Base-by-base conservation (phyloP, 345 rosid genomes). In the Carallia brachiata region DNA sequence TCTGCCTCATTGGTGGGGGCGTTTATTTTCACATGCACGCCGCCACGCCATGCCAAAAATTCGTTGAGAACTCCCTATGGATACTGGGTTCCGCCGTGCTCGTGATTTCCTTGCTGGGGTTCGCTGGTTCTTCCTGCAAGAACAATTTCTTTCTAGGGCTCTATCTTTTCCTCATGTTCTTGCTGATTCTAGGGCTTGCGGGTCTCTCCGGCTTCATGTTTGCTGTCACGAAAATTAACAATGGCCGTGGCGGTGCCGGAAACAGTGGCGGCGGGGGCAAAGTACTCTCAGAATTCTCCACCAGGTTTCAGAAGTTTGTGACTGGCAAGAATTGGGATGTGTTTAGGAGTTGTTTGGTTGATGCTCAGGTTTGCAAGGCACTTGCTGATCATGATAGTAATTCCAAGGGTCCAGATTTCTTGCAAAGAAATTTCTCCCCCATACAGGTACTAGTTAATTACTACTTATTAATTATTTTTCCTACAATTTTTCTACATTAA, bases 341-440 rank as follows among this genome's bases (percentile, higher is more conserved):
- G n/a, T 32, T 75, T 6, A 78, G 53, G 73, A 72, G 70, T 78
- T 81, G 84, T 67, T 52, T 81, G 66, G 47, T 72, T 59, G 75
- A 72, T 32, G 56, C 67, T 54, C 28, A 70, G 5, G 61, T 77
- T 73, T 81, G 84, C 50, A 30, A 23, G 17, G 27, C 8, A 2
- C 6, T 66, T 55, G 16, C 17, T 36, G 48, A 40, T 3, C 50
- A 3, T 12, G 32, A 37, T 34, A 10, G 12, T 13, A 40, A 52
- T 52, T 3, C 62, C 6, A 17, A n/a, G 6, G 50, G 17, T 13
- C 50, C 5, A 44, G 60, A 44, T 61, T 36, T 54, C 47, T 57
- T 34, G 15, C 40, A 30, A 30, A 58, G 7, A 17, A 34, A 64
- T 34, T 64, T 69, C 7, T 69, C 78, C 36, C 73, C 70, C 37